Evolutionary conservation across 2,329 filamentous ascomycete species (phyloP), one percentile per base, ranked within the genome.

Genomic region (Fusarium lateritium): DNA sequence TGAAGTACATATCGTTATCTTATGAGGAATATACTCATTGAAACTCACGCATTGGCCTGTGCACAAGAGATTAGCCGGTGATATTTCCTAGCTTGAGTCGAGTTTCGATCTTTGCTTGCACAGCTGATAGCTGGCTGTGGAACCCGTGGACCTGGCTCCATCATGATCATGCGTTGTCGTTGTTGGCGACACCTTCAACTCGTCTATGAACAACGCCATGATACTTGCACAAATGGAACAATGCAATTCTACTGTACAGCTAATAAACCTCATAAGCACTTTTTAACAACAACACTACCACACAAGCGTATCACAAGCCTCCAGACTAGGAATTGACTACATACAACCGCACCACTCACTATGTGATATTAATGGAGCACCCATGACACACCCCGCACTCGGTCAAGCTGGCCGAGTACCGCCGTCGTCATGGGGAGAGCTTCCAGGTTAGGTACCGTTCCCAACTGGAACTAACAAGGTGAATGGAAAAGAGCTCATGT

Each of bases 291-390:
- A 36, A 17, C 34, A 22, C 47, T 62, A 33, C 39, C 36, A 31
- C 45, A 46, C 22, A 56, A 26, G 22, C 36, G 24, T 43, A 43
- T 17, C 33, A 36, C 36, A 39, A 56, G 22, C 49, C 38, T 34
- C 28, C 33, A 28, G 24, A 49, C 49, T 47, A 44, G 33, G 21
- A 47, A 31, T 34, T 28, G 2, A 22, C 9, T 36, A 19, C 51
- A 21, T 71, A 60, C 56, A 71, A 52, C 69, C 71, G 71, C 71
- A 54, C 71, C 71, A 73, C 63, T 73, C 71, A 72, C 52, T 67
- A 50, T 33, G 40, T 65, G 46, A 24, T 26, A 46, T 59, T 51
- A 31, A 43, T 63, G 53, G 54, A 49, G 61, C 38, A 43, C 56
- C 65, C 65, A 69, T 68, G 65, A 66, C 61, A 43, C 60, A 66